Conservation (phyloP, 2,329 filamentous ascomycete genomes). For the Apiospora marii region DNA sequence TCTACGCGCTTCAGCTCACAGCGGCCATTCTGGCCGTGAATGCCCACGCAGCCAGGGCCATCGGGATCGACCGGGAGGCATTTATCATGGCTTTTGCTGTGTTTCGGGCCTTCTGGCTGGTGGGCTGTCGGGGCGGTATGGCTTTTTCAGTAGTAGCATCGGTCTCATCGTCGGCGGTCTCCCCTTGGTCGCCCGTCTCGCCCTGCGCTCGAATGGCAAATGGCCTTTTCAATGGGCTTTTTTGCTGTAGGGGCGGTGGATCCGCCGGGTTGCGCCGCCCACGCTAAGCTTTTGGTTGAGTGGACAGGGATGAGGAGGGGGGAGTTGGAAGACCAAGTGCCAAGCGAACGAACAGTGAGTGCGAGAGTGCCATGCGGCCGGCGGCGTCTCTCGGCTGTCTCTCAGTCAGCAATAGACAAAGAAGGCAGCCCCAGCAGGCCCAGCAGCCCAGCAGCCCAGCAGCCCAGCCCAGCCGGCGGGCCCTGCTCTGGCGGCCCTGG, state of each 20-base stretch:
- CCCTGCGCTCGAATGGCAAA: neutral
- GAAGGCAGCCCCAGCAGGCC: too few relatives aligned
- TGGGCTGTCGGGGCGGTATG: conserved; percentile 17
- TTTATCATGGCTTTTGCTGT: conserved; percentile 5
- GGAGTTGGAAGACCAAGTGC: neutral
- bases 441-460: too few relatives aligned
- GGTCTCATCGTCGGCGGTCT: conserved; percentile 14
- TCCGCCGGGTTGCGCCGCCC: conserved; percentile 19
- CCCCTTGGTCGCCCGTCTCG: conserved; percentile 5
- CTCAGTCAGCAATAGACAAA: too few relatives aligned
- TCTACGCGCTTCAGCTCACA: neutral
- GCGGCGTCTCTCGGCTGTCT: neutral
- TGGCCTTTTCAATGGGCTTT: conserved; percentile 15
- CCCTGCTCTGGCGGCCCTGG: neutral
- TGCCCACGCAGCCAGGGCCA: neutral
- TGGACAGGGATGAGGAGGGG: neutral
- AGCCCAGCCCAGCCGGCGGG: too few relatives aligned
- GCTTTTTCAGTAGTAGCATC: conserved; percentile 19
- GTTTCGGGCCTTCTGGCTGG: conserved; percentile 21
- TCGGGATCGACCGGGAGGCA: conserved; percentile 21
- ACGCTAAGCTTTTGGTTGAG: conserved; percentile 21
- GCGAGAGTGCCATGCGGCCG: neutral
- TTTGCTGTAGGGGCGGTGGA: conserved; percentile 19
- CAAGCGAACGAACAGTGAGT: too few relatives aligned
- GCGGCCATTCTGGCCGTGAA: neutral